Evolutionary conservation across 2,329 filamentous ascomycete species (phyloP).

Genomic region (Arthrobotrys conoides): DNA sequence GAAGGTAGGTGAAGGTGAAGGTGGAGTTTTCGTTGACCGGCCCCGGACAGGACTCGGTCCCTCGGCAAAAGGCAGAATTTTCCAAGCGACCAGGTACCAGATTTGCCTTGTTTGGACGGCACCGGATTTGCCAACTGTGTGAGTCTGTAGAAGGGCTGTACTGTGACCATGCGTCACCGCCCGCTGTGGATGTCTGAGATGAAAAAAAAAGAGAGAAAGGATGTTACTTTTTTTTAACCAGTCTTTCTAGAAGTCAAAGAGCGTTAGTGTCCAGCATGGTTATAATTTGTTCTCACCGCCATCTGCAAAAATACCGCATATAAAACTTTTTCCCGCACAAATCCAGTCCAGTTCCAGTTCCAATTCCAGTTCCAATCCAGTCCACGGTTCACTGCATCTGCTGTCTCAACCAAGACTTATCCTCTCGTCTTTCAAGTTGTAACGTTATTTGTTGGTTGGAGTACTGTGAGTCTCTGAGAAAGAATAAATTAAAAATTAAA

Average conservation of each 20-base stretch:
- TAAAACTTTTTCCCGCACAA: slow-evolving; percentile 61
- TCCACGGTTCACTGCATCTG: slow-evolving; percentile 47
- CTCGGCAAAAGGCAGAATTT: slow-evolving; percentile 50
- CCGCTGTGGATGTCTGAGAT: slow-evolving; percentile 11
- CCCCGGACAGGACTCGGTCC: slow-evolving; percentile 17
- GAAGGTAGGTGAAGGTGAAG: no score
- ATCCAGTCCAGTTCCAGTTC: slow-evolving; percentile 25
- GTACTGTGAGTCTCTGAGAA: slow-evolving; percentile 25
- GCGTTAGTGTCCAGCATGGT: slow-evolving; percentile 41
- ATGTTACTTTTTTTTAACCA: slow-evolving; percentile 30
- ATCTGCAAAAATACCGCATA: slow-evolving; percentile 60
- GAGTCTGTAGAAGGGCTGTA: slow-evolving; percentile 20
- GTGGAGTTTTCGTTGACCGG: no score
- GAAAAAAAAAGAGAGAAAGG: slow-evolving; percentile 14
- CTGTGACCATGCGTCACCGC: slow-evolving; percentile 51
- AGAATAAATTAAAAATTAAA: slow-evolving; percentile 33
- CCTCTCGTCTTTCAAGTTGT: slow-evolving; percentile 39
- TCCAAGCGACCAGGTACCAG: slow-evolving; percentile 37
- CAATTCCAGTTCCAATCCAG: background rate
- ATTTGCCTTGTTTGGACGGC: slow-evolving; percentile 34
- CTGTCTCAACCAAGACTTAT: slow-evolving; percentile 37
- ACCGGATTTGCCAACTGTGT: slow-evolving; percentile 9
- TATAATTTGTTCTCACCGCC: slow-evolving; percentile 27
- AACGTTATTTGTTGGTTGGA: slow-evolving; percentile 25
- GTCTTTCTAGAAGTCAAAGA: slow-evolving; percentile 33